These are phyloP conservation scores for Alternaria longipes DNA, from an alignment of 2,329 filamentous ascomycete genomes.

Conservation along the genomic window DNA sequence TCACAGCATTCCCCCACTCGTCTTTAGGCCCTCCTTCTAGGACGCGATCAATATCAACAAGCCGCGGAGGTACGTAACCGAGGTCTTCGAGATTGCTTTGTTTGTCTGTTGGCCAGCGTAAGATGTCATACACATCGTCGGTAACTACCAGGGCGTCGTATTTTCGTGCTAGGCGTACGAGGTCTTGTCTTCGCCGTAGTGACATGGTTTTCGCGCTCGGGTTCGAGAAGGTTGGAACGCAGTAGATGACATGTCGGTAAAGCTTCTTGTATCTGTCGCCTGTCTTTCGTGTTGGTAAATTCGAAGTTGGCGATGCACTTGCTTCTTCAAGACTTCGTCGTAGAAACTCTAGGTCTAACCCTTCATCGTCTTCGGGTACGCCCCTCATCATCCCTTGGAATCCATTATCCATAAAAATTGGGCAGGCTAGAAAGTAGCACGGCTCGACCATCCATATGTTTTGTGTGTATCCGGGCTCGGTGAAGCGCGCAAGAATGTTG, in stretches of 20 bases:
- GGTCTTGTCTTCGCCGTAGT: constrained; percentile 67
- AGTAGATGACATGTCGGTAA: constrained; percentile 85
- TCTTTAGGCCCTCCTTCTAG: constrained; percentile 65
- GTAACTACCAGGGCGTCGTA: constrained; percentile 80
- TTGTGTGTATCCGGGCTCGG: constrained; percentile 55
- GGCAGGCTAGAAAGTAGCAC: constrained; percentile 78
- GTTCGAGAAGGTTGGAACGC: constrained; percentile 84
- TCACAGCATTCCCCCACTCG: constrained; percentile 77
- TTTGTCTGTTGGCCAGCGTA: constrained; percentile 85
- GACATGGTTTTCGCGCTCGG: constrained; percentile 83
- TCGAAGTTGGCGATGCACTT: constrained; percentile 48
- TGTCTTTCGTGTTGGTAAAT: constrained; percentile 61
- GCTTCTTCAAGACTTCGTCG: constrained; percentile 57
- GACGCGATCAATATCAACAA: constrained; percentile 77
- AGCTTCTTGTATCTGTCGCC: constrained; percentile 70
- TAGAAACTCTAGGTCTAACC: constrained; percentile 71
- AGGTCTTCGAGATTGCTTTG: constrained; percentile 7
- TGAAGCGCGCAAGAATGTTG: not conserved
- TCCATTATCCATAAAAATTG: constrained; percentile 80
- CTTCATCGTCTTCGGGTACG: constrained; percentile 78
- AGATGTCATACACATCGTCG: constrained; percentile 58
- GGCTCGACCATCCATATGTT: constrained; percentile 84
- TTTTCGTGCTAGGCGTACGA: constrained; percentile 76
- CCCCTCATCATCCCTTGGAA: constrained; percentile 71
- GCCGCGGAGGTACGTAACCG: constrained; percentile 66